Evolutionary conservation across 129 eudicot species (phyloP), one percentile per base, ranked within the genome.

Genomic region (Flaveria ramosissima): DNA sequence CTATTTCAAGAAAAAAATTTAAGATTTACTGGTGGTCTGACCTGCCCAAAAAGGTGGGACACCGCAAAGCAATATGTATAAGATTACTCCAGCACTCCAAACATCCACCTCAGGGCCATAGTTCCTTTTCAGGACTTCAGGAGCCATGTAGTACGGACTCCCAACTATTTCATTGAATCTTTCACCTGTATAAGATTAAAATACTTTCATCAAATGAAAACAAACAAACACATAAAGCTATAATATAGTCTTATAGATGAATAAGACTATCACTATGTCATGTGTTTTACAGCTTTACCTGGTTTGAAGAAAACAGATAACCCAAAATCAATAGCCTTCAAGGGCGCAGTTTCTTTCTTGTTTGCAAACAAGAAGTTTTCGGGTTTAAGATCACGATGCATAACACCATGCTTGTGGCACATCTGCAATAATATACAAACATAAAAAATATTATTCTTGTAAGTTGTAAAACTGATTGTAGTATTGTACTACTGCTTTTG

Each of bases 61-160:
- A 56, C 97, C 97, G 73, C 93, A 91, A 46, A 91, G 88, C 79
- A 91, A 84, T 76, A 91, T 91, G 85, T 91, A 91, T 45, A 91
- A 84, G 68, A 91, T 91, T 4, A 91, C 97, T 41, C 97, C 97
- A 73, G 97, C 97, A 84, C 97, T 91, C 97, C 97, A 91, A 10
- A 91, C 92, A 81, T 91, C 97, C 11, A 91, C 79, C 79, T 91
- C 93, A 32, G 91, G 97, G 41, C 97, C 97, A 77, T 91, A 91
- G 81, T 91, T 85, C 68, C 92, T 85, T 61, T 86, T 91, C 70
- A 90, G 81, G 39, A 90, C 93, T 86, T 90, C 93, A 19, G 93
- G 93, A 78, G 91, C 93, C 93, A 91, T 91, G 78, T 91, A 88
- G 66, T 86, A 91, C 23, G 97, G 97, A 75, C 97, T 91, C 27